Evolutionary conservation across 495 filamentous ascomycete species (phyloP).

Genomic region (Amorphotheca resinae): DNA sequence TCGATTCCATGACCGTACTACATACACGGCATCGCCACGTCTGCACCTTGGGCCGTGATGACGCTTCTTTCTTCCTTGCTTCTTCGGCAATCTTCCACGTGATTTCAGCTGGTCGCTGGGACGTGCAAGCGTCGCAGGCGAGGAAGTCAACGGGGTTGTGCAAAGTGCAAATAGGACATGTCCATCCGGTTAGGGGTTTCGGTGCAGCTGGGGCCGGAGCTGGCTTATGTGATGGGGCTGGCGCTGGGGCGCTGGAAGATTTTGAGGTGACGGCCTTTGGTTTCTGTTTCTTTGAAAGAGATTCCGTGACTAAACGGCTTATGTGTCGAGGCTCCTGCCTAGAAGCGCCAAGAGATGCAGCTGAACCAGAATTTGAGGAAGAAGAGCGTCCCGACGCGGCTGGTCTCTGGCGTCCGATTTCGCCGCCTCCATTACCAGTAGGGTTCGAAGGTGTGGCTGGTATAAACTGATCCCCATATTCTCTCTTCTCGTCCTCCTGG

Average conservation of each 20-base stretch:
- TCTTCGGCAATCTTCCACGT: conserved; percentile 13
- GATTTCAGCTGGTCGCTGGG: conserved; percentile 41
- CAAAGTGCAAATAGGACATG: conserved; percentile 71
- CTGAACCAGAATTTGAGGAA: not conserved
- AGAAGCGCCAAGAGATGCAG: conserved; percentile 6
- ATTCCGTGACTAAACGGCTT: conserved; percentile 21
- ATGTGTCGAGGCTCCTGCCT: conserved; percentile 14
- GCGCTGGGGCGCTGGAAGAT: not conserved
- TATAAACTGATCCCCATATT: conserved; percentile 53
- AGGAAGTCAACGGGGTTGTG: conserved; percentile 58
- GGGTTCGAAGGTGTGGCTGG: conserved; percentile 50
- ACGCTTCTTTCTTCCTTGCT: not conserved
- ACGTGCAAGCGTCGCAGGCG: conserved; percentile 67
- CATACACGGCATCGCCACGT: conserved; percentile 64
- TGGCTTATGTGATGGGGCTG: not conserved
- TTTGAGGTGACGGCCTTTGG: conserved; percentile 14
- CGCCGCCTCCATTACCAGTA: conserved; percentile 34
- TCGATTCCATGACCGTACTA: conserved; percentile 49
- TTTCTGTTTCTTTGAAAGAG: conserved; percentile 17
- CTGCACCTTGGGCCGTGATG: conserved; percentile 2
- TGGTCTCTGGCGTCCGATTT: conserved; percentile 2
- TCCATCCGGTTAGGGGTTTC: conserved; percentile 40
- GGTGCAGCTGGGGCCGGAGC: not conserved
- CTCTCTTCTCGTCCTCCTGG: conserved; percentile 61
- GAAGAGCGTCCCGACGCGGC: conserved; percentile 2